Evolutionary conservation across 2,329 filamentous ascomycete genomes (phyloP), one percentile per base, ranked within the genome.

Genomic region (Fusarium protoensiforme): DNA sequence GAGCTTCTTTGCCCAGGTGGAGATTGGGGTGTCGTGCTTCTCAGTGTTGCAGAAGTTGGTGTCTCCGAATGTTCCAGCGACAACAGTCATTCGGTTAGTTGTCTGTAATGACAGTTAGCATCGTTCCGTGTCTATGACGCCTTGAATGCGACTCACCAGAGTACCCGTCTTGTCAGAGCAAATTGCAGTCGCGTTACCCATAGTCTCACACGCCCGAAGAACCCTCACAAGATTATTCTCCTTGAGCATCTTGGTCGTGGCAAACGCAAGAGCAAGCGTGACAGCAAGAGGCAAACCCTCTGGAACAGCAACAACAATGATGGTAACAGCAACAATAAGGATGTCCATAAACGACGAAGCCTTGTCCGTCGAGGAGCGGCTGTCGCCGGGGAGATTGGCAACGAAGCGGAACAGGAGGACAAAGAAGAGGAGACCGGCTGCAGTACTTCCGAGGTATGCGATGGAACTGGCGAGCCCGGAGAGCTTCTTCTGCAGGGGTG

Each of bases 111-210:
- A 39, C 27, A 11, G 22, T 57, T 7, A 57, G 16, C 22, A 27
- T 57, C n/a, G 24, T 18, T 20, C 9, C 6, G 22, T 6, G 4
- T 38, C 20, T 57, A 1, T 5, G 4, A 10, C 2, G 7, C 10
- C 18, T 51, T 11, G 1, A 13, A n/a, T 84, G 20, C 82, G 22
- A 57, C 54, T 57, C 29, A 57, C 54, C 22, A 81, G 54, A 22
- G 80, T 81, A 7, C 80, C 80, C 0, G 80, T 81, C 67, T 81
- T 81, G 59, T 94, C 93, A 2, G 92, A 94, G 81, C 93, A 95
- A 54, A 95, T 92, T 0, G 92, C 92, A 2, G 89, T 91, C 2
- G 89, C 89, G 73, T 92, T 92, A 2, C 91, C 91, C 91, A 92
- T 92, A 9, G 90, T 92, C 79, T 93, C 91, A 79, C 91, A 92